phyloP scores from a whole-genome alignment of 371 early-diverging fungal species.

The Lichtheimia hyalospora region DNA sequence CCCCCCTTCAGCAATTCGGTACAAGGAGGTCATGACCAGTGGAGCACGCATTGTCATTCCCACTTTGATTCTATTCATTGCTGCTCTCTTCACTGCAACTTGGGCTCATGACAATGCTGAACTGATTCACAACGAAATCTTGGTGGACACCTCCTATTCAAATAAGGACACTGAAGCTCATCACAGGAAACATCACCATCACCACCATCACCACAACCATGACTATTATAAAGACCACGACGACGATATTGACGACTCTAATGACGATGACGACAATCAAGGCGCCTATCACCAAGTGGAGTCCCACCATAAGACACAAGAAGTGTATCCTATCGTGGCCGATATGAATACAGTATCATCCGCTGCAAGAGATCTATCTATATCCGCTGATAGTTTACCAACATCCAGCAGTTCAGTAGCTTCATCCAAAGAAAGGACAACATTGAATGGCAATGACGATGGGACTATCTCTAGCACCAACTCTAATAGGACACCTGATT shows the following conservation, averaged over 20 bases:
- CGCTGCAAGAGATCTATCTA: not conserved
- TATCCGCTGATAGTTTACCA: not conserved
- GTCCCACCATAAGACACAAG: conserved; percentile 5
- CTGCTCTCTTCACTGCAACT: not conserved
- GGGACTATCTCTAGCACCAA: conserved; percentile 17
- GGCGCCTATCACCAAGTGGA: not conserved
- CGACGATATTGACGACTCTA: not conserved
- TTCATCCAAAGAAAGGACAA: not conserved
- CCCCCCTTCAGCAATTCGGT: too few relatives aligned
- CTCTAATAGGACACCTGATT: conserved; percentile 16
- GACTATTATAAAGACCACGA: not conserved
- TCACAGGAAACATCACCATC: not conserved
- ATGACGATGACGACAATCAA: too few relatives aligned
- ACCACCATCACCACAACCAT: too few relatives aligned
- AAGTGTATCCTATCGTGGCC: conserved; percentile 7
- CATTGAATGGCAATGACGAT: conserved; percentile 5
- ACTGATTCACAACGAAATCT: not conserved
- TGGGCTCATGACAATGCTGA: conserved; percentile 1
- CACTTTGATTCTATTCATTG: not conserved
- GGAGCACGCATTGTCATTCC: too few relatives aligned
- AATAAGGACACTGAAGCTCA: not conserved
- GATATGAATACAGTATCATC: not conserved
- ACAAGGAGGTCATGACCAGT: too few relatives aligned
- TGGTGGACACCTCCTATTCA: not conserved
- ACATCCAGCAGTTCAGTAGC: not conserved